Evolutionary conservation across 2,329 filamentous ascomycete species (phyloP).

Genomic region (Epichloe elymi): DNA sequence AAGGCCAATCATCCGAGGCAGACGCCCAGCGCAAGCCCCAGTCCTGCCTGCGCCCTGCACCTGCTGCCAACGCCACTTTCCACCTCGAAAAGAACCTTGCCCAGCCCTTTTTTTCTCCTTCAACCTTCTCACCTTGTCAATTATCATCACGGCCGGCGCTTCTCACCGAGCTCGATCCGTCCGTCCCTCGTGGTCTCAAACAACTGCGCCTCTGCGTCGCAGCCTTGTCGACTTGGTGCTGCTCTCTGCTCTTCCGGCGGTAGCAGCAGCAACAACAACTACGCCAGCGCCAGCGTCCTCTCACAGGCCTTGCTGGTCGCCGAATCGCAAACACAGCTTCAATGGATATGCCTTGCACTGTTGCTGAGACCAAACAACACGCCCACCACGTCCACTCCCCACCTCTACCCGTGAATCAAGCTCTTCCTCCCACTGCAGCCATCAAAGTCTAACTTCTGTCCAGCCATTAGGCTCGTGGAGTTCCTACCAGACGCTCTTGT

Average conservation of each 20-base stretch:
- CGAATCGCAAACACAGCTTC: conserved; percentile 1
- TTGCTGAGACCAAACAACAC: background rate
- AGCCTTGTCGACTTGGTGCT: background rate
- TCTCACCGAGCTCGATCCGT: background rate
- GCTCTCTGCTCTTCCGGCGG: background rate
- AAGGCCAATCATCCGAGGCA: background rate
- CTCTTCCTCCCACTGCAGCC: background rate
- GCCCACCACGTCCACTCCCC: background rate
- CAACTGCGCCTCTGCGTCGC: background rate
- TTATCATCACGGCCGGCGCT: conserved; percentile 1
- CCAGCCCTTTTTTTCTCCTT: conserved; percentile 5
- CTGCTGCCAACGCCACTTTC: conserved; percentile 3
- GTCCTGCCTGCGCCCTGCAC: too few relatives aligned
- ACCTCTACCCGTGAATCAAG: background rate
- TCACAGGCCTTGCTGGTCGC: background rate
- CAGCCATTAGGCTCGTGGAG: background rate
- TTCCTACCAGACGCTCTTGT: conserved; percentile 1
- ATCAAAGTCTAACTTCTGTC: background rate
- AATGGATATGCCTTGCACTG: conserved; percentile 2
- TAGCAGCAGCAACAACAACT: background rate
- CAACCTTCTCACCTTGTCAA: background rate
- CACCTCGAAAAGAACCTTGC: background rate
- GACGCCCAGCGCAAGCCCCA: too few relatives aligned
- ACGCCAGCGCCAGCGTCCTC: background rate
- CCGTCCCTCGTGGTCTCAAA: background rate